Conservation (phyloP, 306 rosid species). For the Pyrus bretschneideri region DNA sequence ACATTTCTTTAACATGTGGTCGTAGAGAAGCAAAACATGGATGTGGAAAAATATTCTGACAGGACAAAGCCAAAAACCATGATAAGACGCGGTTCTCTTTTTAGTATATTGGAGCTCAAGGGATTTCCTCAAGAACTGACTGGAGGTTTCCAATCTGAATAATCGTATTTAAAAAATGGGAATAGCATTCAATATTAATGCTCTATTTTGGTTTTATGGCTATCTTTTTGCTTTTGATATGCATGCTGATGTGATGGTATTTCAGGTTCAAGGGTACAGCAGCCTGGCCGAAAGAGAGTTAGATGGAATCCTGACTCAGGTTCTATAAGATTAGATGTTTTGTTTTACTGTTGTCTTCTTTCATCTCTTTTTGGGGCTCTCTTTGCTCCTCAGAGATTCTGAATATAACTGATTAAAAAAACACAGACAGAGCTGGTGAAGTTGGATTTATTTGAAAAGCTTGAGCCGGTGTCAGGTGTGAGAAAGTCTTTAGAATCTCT, state of each 20-base stretch:
- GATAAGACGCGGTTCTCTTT: constrained; percentile 45
- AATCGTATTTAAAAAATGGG: constrained; percentile 4
- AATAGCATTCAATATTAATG: constrained; percentile 4
- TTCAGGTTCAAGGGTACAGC: constrained; percentile 38
- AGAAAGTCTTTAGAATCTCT: neutral
- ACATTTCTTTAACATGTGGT: constrained; percentile 4
- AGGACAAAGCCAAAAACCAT: constrained; percentile 12
- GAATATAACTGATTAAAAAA: constrained; percentile 15
- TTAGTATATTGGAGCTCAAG: constrained; percentile 38
- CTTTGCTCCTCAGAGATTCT: neutral
- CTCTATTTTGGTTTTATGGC: constrained; percentile 8
- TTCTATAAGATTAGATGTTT: constrained; percentile 21
- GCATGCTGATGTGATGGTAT: constrained; percentile 9
- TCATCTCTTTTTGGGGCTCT: neutral
- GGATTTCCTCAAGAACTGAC: constrained; percentile 50
- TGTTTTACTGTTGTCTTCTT: neutral
- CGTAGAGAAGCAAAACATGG: constrained; percentile 35
- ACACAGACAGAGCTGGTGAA: constrained; percentile 30
- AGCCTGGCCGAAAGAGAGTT: constrained; percentile 29
- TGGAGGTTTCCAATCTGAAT: constrained; percentile 38
- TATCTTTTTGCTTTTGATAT: neutral
- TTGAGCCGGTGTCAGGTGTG: constrained; percentile 1
- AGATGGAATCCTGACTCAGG: constrained; percentile 69
- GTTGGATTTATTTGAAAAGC: constrained; percentile 17
- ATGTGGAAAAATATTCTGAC: constrained; percentile 45